phyloP scores from a whole-genome alignment of 179 eudicot species.

The Vitellaria paradoxa region DNA sequence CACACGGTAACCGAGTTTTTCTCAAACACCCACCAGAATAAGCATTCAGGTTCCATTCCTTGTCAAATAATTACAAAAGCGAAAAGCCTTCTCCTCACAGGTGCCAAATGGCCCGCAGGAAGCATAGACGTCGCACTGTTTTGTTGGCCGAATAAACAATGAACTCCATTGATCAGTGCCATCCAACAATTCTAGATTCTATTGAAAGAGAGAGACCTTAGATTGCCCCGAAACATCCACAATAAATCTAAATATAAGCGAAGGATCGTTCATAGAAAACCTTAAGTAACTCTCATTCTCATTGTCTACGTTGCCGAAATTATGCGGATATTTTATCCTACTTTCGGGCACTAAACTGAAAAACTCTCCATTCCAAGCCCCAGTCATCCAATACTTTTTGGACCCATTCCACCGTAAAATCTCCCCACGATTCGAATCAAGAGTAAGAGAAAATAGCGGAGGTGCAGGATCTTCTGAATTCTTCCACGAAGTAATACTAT shows the following conservation, averaged over 20 bases:
- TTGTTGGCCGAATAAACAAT: neutral
- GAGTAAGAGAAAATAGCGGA: conserved; percentile 17
- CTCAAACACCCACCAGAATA: conserved; percentile 5
- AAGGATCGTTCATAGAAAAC: neutral
- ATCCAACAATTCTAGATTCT: too few species aligned
- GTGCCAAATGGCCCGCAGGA: neutral
- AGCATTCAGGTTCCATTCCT: neutral
- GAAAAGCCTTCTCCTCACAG: neutral
- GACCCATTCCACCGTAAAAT: conserved; percentile 18
- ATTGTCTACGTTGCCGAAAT: neutral
- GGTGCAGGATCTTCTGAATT: conserved; percentile 18
- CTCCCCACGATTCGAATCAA: conserved; percentile 1
- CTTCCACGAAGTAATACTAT: conserved; percentile 10
- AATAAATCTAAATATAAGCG: neutral
- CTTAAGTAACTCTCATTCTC: conserved; percentile 8
- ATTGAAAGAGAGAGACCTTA: neutral
- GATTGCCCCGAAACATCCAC: neutral
- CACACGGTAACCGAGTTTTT: neutral
- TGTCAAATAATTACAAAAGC: neutral
- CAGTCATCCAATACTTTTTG: conserved; percentile 23
- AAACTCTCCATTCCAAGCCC: conserved; percentile 18
- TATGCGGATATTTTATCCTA: neutral
- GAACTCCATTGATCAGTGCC: neutral
- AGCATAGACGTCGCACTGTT: neutral
- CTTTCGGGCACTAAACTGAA: conserved; percentile 11